phyloP scores from a whole-genome alignment of 2,329 filamentous ascomycete genomes.

The Thielaviopsis ethacetica region DNA sequence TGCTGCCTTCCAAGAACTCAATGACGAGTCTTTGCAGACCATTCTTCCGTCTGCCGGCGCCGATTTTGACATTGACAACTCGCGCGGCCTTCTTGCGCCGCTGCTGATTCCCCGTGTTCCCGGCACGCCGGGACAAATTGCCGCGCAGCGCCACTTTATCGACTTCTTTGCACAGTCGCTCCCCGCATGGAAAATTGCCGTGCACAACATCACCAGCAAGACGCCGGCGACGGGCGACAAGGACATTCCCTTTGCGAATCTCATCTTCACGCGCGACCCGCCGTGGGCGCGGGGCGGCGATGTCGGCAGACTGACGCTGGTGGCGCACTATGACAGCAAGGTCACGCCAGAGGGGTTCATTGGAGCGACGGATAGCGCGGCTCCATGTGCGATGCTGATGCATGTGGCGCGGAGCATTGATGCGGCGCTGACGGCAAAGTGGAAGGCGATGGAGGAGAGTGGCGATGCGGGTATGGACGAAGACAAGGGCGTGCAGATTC shows the following conservation, averaged over 20 bases:
- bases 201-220: constrained; percentile 78
- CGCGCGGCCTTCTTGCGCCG: constrained; percentile 62
- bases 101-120: constrained; percentile 81
- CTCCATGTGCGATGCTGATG: constrained; percentile 85
- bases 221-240: constrained; percentile 59
- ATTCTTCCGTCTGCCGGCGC: constrained; percentile 51
- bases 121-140: constrained; percentile 58
- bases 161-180: constrained; percentile 62
- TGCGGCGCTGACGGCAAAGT: constrained; percentile 62
- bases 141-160: constrained; percentile 66
- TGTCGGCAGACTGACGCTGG: constrained; percentile 65
- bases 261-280: constrained; percentile 76
- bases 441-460: constrained; percentile 51
- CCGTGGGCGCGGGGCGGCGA: constrained; percentile 63
- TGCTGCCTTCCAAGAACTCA: constrained; percentile 37
- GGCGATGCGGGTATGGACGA: constrained; percentile 48
- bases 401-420: constrained; percentile 72
- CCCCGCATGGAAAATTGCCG: constrained; percentile 62
- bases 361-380: constrained; percentile 84
- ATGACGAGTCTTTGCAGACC: constrained; percentile 54
- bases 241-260: constrained; percentile 68
- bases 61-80: constrained; percentile 59
- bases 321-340: constrained; percentile 89
- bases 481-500: constrained; percentile 69
- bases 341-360: constrained; percentile 70